Percentiles rank a stretch among this genome's conserved stretches.
Evolutionary conservation across 2,329 filamentous ascomycete species (phyloP).

Genomic region (Exophiala alcalophila): DNA sequence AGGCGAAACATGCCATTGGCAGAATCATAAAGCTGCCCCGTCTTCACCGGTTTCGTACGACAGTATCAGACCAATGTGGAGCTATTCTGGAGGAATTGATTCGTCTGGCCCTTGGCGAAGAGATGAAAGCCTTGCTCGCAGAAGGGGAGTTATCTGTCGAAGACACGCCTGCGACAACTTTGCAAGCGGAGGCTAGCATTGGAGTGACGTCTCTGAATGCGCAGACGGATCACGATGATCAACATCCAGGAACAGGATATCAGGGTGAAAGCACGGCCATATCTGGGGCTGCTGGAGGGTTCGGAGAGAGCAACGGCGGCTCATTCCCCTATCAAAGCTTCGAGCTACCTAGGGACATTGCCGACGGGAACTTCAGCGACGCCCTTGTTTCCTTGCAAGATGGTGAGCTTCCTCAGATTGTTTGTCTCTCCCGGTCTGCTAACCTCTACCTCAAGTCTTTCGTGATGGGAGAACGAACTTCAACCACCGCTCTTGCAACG

Average conservation of each 20-base stretch:
- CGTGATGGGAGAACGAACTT: conserved; percentile 12
- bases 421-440: not conserved
- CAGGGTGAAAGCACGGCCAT: no score
- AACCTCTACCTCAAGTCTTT: conserved; percentile 9
- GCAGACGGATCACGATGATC: not conserved
- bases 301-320: not conserved
- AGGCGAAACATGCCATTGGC: conserved; percentile 42
- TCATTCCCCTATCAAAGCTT: conserved; percentile 6
- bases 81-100: conserved; percentile 23
- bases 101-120: conserved; percentile 19
- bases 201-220: not conserved
- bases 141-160: conserved; percentile 5
- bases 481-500: not conserved
- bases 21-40: conserved; percentile 22
- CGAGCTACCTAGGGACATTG: conserved; percentile 14
- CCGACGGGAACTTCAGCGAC: conserved; percentile 23
- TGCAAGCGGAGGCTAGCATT: not conserved
- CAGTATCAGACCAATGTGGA: conserved; percentile 22
- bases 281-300: not conserved
- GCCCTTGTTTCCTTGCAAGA: conserved; percentile 23
- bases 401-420: conserved; percentile 1
- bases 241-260: no score
- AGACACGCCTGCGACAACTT: not conserved
- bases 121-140: conserved; percentile 20
- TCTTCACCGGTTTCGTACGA: conserved; percentile 17